These are phyloP conservation scores for Fusarium xyrophilum DNA, from an alignment of 2,329 filamentous ascomycete genomes.

Conservation along the genomic window DNA sequence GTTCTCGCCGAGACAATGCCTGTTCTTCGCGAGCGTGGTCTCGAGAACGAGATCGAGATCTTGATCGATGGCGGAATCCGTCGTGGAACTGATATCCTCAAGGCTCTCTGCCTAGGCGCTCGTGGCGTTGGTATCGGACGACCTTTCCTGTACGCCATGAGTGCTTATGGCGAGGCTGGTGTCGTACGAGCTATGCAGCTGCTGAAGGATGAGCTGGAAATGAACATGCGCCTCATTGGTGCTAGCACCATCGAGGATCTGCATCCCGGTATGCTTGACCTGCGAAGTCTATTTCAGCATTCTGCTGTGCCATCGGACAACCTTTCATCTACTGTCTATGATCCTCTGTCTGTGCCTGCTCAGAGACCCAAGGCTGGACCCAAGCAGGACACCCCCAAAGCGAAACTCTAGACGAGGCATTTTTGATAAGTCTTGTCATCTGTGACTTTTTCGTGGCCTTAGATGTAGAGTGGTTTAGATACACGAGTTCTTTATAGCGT, in stretches of 20 bases:
- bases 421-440: neutral
- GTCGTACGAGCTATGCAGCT: constrained; percentile 93
- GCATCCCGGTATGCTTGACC: constrained; percentile 81
- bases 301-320: constrained; percentile 58
- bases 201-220: constrained; percentile 95
- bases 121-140: constrained; percentile 92
- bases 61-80: constrained; percentile 91
- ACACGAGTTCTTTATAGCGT: constrained; percentile 23
- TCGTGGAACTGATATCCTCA: constrained; percentile 91
- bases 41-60: constrained; percentile 81
- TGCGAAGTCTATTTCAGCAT: constrained; percentile 68
- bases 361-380: constrained; percentile 54
- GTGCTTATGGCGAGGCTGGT: constrained; percentile 83
- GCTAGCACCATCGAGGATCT: constrained; percentile 77
- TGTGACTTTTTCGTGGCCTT: neutral
- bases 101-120: constrained; percentile 91
- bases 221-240: constrained; percentile 97
- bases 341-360: constrained; percentile 59
- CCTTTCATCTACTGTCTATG: constrained; percentile 59
- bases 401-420: constrained; percentile 55
- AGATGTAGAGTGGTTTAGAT: constrained; percentile 32
- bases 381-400: constrained; percentile 20
- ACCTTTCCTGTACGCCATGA: constrained; percentile 97
- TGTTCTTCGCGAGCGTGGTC: constrained; percentile 74
- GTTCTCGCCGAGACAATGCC: constrained; percentile 94